Evolutionary conservation across 345 rosid species (phyloP).

Genomic region (Ceriops zippeliana): DNA sequence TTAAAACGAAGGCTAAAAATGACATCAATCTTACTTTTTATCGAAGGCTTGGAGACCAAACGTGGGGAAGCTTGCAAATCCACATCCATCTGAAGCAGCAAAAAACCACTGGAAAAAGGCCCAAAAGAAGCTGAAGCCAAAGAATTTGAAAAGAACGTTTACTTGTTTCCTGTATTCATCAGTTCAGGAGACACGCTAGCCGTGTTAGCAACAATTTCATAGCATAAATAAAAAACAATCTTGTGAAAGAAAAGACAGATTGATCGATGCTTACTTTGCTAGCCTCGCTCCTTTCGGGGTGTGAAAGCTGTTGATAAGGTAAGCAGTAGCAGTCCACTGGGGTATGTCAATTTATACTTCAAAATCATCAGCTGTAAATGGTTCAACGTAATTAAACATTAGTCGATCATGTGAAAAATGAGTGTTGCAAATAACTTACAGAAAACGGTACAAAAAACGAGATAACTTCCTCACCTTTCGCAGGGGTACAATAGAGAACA

Average conservation of each 20-base stretch:
- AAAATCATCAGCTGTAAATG: slow-evolving; percentile 65
- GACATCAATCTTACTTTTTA: slow-evolving; percentile 36
- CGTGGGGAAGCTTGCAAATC: slow-evolving; percentile 70
- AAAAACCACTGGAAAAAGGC: slow-evolving; percentile 73
- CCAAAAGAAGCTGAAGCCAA: slow-evolving; percentile 43
- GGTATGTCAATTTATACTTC: slow-evolving; percentile 77
- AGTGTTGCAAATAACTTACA: neutral
- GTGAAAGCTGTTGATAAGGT: slow-evolving; percentile 87
- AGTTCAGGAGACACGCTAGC: neutral
- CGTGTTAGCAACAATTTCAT: too few species aligned
- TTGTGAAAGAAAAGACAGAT: neutral
- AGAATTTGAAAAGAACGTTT: slow-evolving; percentile 40
- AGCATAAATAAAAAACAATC: too few species aligned
- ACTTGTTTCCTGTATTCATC: slow-evolving; percentile 49
- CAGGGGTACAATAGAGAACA: slow-evolving; percentile 77
- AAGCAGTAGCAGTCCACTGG: slow-evolving; percentile 96
- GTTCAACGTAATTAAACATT: neutral
- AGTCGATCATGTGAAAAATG: neutral
- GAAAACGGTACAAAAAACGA: neutral
- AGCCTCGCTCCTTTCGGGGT: slow-evolving; percentile 87
- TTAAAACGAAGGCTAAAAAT: too few species aligned
- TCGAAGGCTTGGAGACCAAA: slow-evolving; percentile 63
- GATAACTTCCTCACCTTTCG: slow-evolving; percentile 46
- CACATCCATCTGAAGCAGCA: slow-evolving; percentile 58
- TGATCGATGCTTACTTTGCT: slow-evolving; percentile 49